Base-by-base conservation (phyloP, 2,329 filamentous ascomycete genomes). In the Aspergillus latus region DNA sequence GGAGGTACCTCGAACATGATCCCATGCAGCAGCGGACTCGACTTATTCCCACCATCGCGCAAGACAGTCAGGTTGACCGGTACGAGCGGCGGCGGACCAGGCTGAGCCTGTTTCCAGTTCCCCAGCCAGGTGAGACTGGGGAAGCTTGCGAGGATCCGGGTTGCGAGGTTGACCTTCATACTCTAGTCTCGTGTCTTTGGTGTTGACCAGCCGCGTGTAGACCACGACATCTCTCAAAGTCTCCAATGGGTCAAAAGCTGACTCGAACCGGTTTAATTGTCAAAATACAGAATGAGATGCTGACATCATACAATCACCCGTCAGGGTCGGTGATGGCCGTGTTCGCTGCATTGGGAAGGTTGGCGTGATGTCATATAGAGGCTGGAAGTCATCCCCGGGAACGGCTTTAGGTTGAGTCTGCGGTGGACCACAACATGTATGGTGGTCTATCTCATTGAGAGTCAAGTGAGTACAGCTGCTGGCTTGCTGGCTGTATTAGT, bases 1-100 rank as follows among this genome's bases (percentile, higher is more conserved):
- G n/a, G n/a, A 34, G 58, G 44, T 49, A 72, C 69, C 64, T 74
- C 71, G 26, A 73, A 73, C 70, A 73, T 72, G 40, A 71, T 63
- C 9, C 71, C 71, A 53, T 72, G 72, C 5, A 73, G 61, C 11
- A 68, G 39, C 2, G 71, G 62, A 52, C 69, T 73, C 1, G 70
- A 72, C 39, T 64, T 58, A 50, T 72, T 72, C 2, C 69, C 69
- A 0, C 67, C 68, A 5, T 67, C 62, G 5, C 45, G 59, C 8
- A 51, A 48, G 5, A 71, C 66, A 3, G 61, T 62, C 44, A 72
- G 49, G 0, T 44, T 61, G 6, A 59, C 36, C 5, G 50, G 32
- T 42, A 32, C 32, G 16, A 13, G 16, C 39, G 39, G 21, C 39
- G 34, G 34, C 4, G 10, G 9, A 11, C 34, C 34, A 37, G 34